Evolutionary conservation across 2,329 filamentous ascomycete species (phyloP), one percentile per base, ranked within the genome.

Genomic region (Trichocomaceae sp.): DNA sequence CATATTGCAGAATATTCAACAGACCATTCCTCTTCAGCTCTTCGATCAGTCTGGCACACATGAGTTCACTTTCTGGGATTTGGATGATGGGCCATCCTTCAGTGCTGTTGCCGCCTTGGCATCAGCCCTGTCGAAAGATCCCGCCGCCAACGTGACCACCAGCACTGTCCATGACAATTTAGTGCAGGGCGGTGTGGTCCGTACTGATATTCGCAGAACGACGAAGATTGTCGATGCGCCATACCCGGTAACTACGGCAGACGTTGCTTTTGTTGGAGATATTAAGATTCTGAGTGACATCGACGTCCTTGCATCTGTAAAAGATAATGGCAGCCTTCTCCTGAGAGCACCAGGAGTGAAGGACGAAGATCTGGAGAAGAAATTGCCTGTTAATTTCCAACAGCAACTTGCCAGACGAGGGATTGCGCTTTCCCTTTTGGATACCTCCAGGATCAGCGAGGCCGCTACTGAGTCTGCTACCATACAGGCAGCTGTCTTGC

Each of bases 21-120:
- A 74, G 48, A 67, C 72, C 22, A 73, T 73, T 55, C 64, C 70
- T 68, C 71, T 84, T 53, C 77, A 83, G 61, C 70, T 81, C 19
- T 65, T 80, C n/a, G 79, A 83, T 59, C 63, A 69, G 20, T 68
- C 75, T n/a, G 69, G 72, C 19, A 83, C 85, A 19, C 81, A 88
- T 70, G 88, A 97, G 72, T 97, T 93, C 75, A 86, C 85, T 12
- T 96, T 99, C 80, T 97, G 91, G 90, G 88, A 96, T 62, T 69
- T 88, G 41, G 92, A 96, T 66, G 81, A 84, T 69, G 90, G 90
- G 26, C 73, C 77, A 1, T 81, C 86, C 50, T 78, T 80, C 50
- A 77, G 77, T 57, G 84, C 89, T 1, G 85, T 90, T 10, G 73
- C 81, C 20, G 81, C 75, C 46, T 67, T 86, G 48, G 81, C 79